Base-by-base conservation (phyloP, 2,329 filamentous ascomycete genomes). In the Aspergillus sp. region DNA sequence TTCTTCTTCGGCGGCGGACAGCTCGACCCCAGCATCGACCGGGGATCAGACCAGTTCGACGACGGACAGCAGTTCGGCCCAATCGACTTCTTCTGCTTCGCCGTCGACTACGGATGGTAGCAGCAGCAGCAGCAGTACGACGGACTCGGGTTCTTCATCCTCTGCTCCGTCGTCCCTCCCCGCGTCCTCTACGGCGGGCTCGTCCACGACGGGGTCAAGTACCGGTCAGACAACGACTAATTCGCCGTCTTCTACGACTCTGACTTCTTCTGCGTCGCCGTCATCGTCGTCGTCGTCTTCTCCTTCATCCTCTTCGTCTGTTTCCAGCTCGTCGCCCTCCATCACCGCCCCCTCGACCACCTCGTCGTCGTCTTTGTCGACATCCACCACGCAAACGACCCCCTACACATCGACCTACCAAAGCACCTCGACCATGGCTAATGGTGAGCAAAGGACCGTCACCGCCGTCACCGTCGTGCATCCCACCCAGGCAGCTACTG, bases 401-500 rank as follows among this genome's bases (percentile, higher is more conserved):
- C 55, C 60, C 19, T 63, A 50, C 52, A 72, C 68, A 7, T 68
- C 67, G 2, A 72, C 69, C 38, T 62, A 57, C 52, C 56, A 68
- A 46, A 63, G 59, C 45, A 72, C 67, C 30, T 68, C 66, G 28
- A 74, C 70, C 8, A 48, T 68, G 7, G 52, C 68, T 12, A 59
- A 74, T 48, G 72, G 72, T n/a, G 59, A 56, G 10, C 45, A 66
- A 26, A 63, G 60, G 51, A 73, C 71, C 38, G 62, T 71, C 48
- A 75, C 72, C 7, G 63, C 67, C 35, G 58, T 73, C n/a, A 69
- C 72, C 2, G 61, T 74, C 32, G 66, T 74, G 40, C 62, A 70
- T 39, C 68, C 69, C 7, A 55, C 55, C 19, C 45, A 47, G 26
- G 57, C 59, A 1, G 50, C 54, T 3, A 60, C 58, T 10, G 50